phyloP scores from a whole-genome alignment of 2,329 filamentous ascomycete species.

The Penicillium glabrum region DNA sequence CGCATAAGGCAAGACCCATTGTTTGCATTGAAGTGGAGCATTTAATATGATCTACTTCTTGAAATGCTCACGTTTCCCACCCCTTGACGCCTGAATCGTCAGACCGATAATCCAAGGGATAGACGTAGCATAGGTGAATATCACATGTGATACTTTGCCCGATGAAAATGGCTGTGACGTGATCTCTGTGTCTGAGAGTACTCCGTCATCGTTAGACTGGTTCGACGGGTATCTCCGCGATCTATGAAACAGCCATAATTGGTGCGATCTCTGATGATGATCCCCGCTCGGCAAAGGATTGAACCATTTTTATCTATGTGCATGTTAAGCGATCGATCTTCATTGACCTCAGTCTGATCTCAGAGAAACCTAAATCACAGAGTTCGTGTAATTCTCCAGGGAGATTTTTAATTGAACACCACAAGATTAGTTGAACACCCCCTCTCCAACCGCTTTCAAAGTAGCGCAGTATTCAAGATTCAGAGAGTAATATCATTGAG shows the following conservation, averaged over 20 bases:
- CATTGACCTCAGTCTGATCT: background rate
- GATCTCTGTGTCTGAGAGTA: background rate
- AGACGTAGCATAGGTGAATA: background rate
- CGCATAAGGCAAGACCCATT: background rate
- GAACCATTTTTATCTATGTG: background rate
- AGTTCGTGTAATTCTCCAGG: background rate
- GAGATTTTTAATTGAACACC: no score
- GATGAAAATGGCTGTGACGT: background rate
- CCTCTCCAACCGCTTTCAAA: no score
- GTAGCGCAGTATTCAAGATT: no score
- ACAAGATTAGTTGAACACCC: no score
- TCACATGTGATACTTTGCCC: background rate
- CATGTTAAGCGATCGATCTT: background rate
- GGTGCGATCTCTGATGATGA: background rate
- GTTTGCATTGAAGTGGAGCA: background rate
- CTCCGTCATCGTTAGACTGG: background rate
- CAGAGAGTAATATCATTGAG: no score
- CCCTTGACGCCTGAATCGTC: background rate
- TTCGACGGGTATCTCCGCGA: background rate
- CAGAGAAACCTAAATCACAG: background rate
- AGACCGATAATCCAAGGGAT: background rate
- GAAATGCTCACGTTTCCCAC: background rate
- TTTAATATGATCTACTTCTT: background rate
- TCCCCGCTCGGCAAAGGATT: background rate
- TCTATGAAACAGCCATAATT: background rate